Evolutionary conservation across 192 early-diverging fungal species (phyloP).

Genomic region (Podila epigama): DNA sequence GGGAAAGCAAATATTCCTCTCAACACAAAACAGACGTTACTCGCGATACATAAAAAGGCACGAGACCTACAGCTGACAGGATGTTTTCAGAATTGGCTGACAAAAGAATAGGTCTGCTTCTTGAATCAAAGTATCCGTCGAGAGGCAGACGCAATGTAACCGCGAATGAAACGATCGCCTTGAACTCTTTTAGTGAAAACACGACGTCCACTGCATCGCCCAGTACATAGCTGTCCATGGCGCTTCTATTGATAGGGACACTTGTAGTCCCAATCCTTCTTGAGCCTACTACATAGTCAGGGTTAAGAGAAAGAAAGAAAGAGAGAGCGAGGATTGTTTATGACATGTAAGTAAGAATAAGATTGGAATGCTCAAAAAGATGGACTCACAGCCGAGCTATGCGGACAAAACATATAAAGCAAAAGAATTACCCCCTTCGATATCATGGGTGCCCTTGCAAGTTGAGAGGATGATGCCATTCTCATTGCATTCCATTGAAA

Average conservation of each 20-base stretch:
- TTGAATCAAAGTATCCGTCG: slow-evolving; percentile 23
- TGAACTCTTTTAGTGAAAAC: slow-evolving; percentile 37
- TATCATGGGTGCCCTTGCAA: slow-evolving; percentile 1
- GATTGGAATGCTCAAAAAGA: too few species aligned
- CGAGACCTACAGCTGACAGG: slow-evolving; percentile 19
- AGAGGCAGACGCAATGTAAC: slow-evolving; percentile 21
- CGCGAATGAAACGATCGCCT: slow-evolving; percentile 27
- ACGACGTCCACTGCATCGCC: slow-evolving; percentile 19
- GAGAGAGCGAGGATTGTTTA: background rate
- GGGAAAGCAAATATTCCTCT: background rate
- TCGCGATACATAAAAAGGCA: too few species aligned
- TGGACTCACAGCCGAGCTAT: background rate
- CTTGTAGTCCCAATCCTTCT: slow-evolving; percentile 24
- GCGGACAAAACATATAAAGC: background rate
- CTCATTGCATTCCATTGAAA: slow-evolving; percentile 26
- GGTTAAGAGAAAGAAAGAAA: background rate
- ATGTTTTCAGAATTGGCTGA: slow-evolving; percentile 22
- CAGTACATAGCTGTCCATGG: slow-evolving; percentile 11
- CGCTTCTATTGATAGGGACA: slow-evolving; percentile 7
- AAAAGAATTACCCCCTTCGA: slow-evolving; percentile 4
- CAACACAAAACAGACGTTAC: background rate
- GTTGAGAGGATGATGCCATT: slow-evolving; percentile 22
- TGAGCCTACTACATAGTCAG: background rate
- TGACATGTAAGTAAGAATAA: too few species aligned
- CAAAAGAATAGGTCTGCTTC: slow-evolving; percentile 17